Conservation (phyloP, 2,329 filamentous ascomycete genomes). For the Penicillium freii region DNA sequence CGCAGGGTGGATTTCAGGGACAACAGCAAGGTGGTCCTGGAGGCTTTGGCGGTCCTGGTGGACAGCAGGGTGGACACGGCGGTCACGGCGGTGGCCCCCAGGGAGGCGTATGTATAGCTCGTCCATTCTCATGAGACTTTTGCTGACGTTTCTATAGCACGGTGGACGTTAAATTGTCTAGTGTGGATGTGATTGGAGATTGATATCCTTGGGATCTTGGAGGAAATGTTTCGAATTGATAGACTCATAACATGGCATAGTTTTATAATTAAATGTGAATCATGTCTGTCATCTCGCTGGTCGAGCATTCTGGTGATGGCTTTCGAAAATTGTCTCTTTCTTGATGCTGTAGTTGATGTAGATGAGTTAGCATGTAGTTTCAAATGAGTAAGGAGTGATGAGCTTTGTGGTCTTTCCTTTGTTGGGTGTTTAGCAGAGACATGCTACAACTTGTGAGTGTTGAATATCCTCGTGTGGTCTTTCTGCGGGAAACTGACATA, state of each 20-base stretch:
- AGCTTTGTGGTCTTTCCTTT: too few species aligned
- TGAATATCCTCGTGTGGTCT: too few species aligned
- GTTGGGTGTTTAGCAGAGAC: too few species aligned
- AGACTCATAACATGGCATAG: neutral
- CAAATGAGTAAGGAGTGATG: too few species aligned
- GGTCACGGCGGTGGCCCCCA: neutral
- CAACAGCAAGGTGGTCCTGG: neutral
- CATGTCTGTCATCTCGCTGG: too few species aligned
- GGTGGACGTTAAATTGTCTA: neutral
- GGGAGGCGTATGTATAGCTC: neutral
- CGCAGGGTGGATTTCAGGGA: neutral
- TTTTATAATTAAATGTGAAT: neutral
- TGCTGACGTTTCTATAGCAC: neutral
- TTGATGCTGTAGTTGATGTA: too few species aligned
- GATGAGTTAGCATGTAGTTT: too few species aligned
- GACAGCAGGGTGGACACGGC: neutral
- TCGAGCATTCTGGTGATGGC: too few species aligned
- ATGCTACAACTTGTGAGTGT: too few species aligned
- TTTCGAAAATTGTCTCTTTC: too few species aligned
- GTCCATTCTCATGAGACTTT: neutral
- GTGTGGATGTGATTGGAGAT: neutral
- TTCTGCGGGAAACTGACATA: too few species aligned
- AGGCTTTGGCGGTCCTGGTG: neutral
- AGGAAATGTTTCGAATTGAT: neutral
- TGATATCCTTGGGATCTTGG: too few species aligned